A percentile compares a stretch with the other conserved stretches of the same genome.
phyloP scores from a whole-genome alignment of 768 basidiomycete genomes.

The Rhizopogon vesiculosus region DNA sequence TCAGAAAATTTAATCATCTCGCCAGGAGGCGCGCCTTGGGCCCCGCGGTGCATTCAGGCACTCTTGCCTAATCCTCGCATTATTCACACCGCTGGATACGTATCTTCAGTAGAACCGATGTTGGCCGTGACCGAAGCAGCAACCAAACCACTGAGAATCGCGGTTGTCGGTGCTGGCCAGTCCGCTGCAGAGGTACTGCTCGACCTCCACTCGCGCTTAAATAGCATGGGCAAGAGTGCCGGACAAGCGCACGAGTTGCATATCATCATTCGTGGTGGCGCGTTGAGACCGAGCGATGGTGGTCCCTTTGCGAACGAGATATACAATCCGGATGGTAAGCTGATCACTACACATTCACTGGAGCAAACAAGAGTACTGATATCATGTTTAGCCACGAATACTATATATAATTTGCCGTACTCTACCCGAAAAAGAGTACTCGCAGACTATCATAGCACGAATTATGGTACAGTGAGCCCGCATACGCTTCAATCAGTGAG shows the following conservation, averaged over 20 bases:
- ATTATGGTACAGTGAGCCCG: slow-evolving; percentile 52
- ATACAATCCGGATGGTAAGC: slow-evolving; percentile 45
- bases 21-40: slow-evolving; percentile 42
- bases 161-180: slow-evolving; percentile 45
- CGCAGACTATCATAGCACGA: slow-evolving; percentile 43
- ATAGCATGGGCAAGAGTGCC: slow-evolving; percentile 20
- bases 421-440: slow-evolving; percentile 30
- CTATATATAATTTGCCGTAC: slow-evolving; percentile 33
- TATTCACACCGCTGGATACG: slow-evolving; percentile 41
- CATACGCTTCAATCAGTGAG: slow-evolving; percentile 38
- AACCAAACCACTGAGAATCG: slow-evolving; percentile 31
- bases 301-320: slow-evolving; percentile 52
- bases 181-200: slow-evolving; percentile 44
- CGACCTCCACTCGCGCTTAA: slow-evolving; percentile 37
- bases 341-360: background rate
- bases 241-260: slow-evolving; percentile 36
- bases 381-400: slow-evolving; percentile 31
- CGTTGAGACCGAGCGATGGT: slow-evolving; percentile 47
- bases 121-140: slow-evolving; percentile 22
- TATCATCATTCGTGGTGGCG: slow-evolving; percentile 47
- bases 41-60: slow-evolving; percentile 33
- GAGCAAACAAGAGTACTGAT: background rate
- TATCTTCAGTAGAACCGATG: slow-evolving; percentile 31
- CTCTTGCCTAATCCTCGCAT: slow-evolving; percentile 31
- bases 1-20: slow-evolving; percentile 46